Base-by-base conservation (phyloP, 129 eudicot species). In the Chrysanthemum makinoi region DNA sequence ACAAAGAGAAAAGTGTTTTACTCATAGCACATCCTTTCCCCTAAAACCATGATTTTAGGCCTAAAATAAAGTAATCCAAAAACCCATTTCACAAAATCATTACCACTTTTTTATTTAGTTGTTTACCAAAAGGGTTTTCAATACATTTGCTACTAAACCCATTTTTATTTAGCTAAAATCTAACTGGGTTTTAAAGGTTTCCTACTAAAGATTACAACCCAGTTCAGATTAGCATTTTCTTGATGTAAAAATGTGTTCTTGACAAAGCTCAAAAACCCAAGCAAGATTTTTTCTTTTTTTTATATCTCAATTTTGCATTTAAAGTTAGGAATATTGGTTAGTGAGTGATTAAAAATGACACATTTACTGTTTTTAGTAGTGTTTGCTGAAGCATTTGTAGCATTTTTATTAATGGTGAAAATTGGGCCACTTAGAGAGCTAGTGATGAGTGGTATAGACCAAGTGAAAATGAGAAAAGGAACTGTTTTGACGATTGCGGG, bases 381-480 rank as follows among this genome's bases (percentile, higher is more conserved):
- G 22, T 85, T 83, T 76, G 85, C 80, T 58, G 98, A 93, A 81
- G 96, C 88, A 9, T 67, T 76, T 46, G 95, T 85, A 80, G 98
- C 90, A 63, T 87, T 93, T 55, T 85, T 93, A 35, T 43, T 93
- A 39, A 77, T 93, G 91, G 98, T 93, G 80, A 87, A 93, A 81
- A 87, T 93, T 80, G 95, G 98, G 80, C 98, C 98, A 58, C 75
- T 93, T 10, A 87, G 98, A 61, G 98, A 89, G 76, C 73, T 93
- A 43, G 96, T 93, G 22, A 85, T 89, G 85, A 89, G 79, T 81
- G 84, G 90, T 64, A 83, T 93, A 72, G 98, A 93, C 87, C 98
- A 93, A 74, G 95, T 93, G 79, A 89, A 87, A 66, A 83, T 87
- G 98, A 86, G 96, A 54, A 89, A 83, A 66, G 96, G 95, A 12